These are phyloP conservation scores for Auricularia heimuer DNA, from an alignment of 768 basidiomycete species.

Conservation along the genomic window DNA sequence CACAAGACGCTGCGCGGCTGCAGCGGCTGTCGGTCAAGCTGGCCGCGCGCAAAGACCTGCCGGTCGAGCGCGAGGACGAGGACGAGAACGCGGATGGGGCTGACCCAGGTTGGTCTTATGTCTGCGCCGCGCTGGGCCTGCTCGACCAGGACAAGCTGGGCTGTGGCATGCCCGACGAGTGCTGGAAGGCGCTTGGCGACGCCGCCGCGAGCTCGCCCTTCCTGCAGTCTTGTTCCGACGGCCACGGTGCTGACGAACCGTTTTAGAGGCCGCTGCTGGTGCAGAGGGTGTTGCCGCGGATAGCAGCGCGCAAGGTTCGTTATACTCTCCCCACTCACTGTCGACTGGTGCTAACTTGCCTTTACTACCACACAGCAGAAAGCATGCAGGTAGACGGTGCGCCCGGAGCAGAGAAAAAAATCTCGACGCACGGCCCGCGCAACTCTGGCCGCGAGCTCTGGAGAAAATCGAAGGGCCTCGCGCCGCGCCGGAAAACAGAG, in stretches of 20 bases:
- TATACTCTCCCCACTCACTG: no score
- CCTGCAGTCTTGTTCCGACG: background rate
- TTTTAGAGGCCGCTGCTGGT: background rate
- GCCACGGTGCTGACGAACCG: background rate
- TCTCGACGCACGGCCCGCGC: conserved; percentile 80
- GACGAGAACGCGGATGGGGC: conserved; percentile 13
- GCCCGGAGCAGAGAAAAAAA: conserved; percentile 22
- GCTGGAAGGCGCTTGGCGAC: background rate
- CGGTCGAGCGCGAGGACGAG: conserved; percentile 14
- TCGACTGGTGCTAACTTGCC: no score
- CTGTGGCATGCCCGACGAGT: background rate
- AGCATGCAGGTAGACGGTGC: conserved; percentile 45
- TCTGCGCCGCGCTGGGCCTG: conserved; percentile 38
- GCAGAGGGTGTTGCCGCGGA: background rate
- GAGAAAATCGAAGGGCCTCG: conserved; percentile 70
- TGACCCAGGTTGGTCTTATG: conserved; percentile 53
- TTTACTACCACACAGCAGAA: conserved; percentile 21
- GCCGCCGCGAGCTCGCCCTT: background rate
- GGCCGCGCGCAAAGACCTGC: conserved; percentile 32
- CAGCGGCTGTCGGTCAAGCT: conserved; percentile 65
- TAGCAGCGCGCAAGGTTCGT: background rate
- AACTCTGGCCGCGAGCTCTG: conserved; percentile 71
- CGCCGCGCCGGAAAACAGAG: conserved; percentile 38
- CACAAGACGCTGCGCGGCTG: conserved; percentile 64
- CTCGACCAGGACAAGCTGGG: conserved; percentile 49